Evolutionary conservation across 2,329 filamentous ascomycete species (phyloP).

Genomic region (Aspergillus chevalieri): DNA sequence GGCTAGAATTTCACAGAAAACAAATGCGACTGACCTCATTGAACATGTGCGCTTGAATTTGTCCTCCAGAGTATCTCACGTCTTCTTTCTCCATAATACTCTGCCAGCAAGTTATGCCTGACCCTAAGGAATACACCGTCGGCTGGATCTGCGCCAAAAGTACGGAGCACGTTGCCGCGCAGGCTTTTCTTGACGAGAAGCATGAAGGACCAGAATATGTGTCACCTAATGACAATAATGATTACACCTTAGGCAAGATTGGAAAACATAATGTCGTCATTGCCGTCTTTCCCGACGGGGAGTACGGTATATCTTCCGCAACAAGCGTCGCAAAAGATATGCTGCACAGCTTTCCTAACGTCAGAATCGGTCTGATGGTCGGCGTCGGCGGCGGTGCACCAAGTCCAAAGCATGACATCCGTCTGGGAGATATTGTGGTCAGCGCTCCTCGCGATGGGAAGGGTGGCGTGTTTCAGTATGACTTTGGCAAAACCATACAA

Average conservation of each 20-base stretch:
- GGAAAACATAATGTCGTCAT: slow-evolving; percentile 26
- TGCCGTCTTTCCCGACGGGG: slow-evolving; percentile 22
- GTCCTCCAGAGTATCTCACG: too few relatives aligned
- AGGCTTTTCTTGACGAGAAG: slow-evolving; percentile 35
- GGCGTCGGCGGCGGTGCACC: slow-evolving; percentile 36
- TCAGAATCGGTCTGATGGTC: slow-evolving; percentile 39
- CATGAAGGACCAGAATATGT: slow-evolving; percentile 19
- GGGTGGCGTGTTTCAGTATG: too few relatives aligned
- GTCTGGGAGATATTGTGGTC: slow-evolving; percentile 22
- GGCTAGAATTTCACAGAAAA: too few relatives aligned
- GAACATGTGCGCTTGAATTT: too few relatives aligned
- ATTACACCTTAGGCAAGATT: slow-evolving; percentile 26
- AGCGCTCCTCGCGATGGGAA: too few relatives aligned
- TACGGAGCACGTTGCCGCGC: slow-evolving; percentile 35
- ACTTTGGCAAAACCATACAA: slow-evolving; percentile 16
- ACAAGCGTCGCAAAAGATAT: slow-evolving; percentile 27
- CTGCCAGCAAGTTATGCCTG: neutral
- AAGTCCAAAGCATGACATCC: slow-evolving; percentile 19
- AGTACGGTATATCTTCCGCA: slow-evolving; percentile 25
- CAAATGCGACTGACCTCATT: too few relatives aligned
- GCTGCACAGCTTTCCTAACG: slow-evolving; percentile 22
- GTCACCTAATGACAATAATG: slow-evolving; percentile 17
- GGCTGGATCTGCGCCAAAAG: slow-evolving; percentile 43
- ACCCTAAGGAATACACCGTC: slow-evolving; percentile 29
- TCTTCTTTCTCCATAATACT: too few relatives aligned